Conservation (phyloP, 2,329 filamentous ascomycete genomes). For the Fusarium sp. region DNA sequence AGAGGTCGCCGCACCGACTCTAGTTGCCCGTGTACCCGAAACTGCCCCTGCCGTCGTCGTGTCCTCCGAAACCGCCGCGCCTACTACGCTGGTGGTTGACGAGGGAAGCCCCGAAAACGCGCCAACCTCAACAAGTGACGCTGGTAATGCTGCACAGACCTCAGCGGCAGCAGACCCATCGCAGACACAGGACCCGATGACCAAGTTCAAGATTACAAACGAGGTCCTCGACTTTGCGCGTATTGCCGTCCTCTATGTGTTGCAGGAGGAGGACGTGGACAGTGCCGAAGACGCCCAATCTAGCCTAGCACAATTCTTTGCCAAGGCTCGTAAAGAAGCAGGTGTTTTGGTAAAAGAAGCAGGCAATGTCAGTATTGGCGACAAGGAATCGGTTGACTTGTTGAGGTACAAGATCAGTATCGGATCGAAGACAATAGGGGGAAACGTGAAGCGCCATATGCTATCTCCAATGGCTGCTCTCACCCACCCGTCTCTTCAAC, state of each 20-base stretch:
- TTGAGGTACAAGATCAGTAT: constrained; percentile 56
- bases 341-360: constrained; percentile 50
- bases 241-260: constrained; percentile 67
- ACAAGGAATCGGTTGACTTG: constrained; percentile 58
- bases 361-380: constrained; percentile 52
- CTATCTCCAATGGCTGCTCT: neutral
- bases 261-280: constrained; percentile 62
- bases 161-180: constrained; percentile 13
- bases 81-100: constrained; percentile 35
- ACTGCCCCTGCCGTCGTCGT: constrained; percentile 27
- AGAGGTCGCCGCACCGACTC: constrained; percentile 8
- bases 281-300: constrained; percentile 63
- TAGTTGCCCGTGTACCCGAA: constrained; percentile 13
- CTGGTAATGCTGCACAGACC: constrained; percentile 12
- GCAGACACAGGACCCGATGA: constrained; percentile 17
- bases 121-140: constrained; percentile 14
- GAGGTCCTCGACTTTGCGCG: constrained; percentile 70
- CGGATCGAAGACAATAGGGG: constrained; percentile 43
- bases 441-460: constrained; percentile 34
- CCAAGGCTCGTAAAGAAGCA: constrained; percentile 44
- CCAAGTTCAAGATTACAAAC: constrained; percentile 59
- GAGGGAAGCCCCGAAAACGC: constrained; percentile 25
- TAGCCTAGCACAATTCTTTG: constrained; percentile 64
- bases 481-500: neutral
- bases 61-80: constrained; percentile 24